Evolutionary conservation across 2,329 filamentous ascomycete genomes (phyloP).

Genomic region (Plectosphaerella sp.): DNA sequence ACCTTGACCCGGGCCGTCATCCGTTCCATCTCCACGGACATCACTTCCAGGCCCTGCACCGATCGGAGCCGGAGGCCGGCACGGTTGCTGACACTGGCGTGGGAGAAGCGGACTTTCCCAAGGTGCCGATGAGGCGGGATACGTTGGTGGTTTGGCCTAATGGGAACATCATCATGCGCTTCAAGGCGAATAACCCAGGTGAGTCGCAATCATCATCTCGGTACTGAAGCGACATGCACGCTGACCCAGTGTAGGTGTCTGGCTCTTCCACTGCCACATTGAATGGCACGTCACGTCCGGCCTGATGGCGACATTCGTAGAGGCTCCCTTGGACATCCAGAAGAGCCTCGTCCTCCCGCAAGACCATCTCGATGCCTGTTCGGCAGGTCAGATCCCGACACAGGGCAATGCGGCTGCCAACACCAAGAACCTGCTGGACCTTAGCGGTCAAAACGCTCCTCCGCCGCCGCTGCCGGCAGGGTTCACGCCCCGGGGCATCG

Average conservation of each 20-base stretch:
- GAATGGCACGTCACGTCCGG: conserved; percentile 71
- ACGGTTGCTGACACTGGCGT: conserved; percentile 44
- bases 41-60: conserved; percentile 63
- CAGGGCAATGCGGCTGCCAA: conserved; percentile 74
- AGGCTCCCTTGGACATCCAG: conserved; percentile 60
- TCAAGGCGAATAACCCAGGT: conserved; percentile 63
- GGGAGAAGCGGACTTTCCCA: conserved; percentile 41
- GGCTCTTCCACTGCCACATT: conserved; percentile 77
- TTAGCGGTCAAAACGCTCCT: conserved; percentile 54
- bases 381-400: conserved; percentile 41
- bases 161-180: conserved; percentile 66
- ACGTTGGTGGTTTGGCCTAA: conserved; percentile 61
- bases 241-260: conserved; percentile 38
- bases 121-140: conserved; percentile 62
- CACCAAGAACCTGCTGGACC: conserved; percentile 56
- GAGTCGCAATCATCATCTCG: conserved; percentile 17
- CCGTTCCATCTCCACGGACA: conserved; percentile 69
- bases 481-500: conserved; percentile 66
- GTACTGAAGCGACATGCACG: too few species aligned
- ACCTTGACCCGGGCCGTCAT: conserved; percentile 65
- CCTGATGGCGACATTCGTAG: conserved; percentile 61
- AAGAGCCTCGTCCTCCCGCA: conserved; percentile 53
- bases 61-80: conserved; percentile 54
- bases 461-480: conserved; percentile 58
- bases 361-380: conserved; percentile 55